Conservation (phyloP, 805 yeast species). For the Pichia cephalocereana region DNA sequence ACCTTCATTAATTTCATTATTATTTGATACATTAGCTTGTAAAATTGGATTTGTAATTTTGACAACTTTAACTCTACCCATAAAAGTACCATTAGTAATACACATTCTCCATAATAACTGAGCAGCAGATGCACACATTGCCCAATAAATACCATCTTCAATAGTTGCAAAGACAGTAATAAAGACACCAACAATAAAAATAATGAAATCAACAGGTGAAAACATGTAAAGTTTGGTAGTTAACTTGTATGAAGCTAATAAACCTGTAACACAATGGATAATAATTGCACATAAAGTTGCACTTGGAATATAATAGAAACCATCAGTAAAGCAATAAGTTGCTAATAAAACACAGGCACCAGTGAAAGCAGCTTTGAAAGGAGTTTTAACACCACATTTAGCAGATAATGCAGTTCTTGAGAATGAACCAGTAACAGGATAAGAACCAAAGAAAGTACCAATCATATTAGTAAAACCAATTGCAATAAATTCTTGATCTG, state of each 20-base stretch:
- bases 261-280: slow-evolving; percentile 87
- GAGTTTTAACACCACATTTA: slow-evolving; percentile 92
- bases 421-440: slow-evolving; percentile 94
- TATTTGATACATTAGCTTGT: neutral
- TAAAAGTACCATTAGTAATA: slow-evolving; percentile 71
- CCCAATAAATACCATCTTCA: slow-evolving; percentile 87
- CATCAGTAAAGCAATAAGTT: slow-evolving; percentile 69
- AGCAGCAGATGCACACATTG: slow-evolving; percentile 76
- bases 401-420: slow-evolving; percentile 91
- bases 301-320: slow-evolving; percentile 84
- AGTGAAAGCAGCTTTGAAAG: slow-evolving; percentile 83
- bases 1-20: neutral
- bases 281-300: slow-evolving; percentile 83
- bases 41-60: slow-evolving; percentile 60
- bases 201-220: slow-evolving; percentile 64
- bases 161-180: slow-evolving; percentile 71
- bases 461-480: slow-evolving; percentile 86
- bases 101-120: slow-evolving; percentile 64
- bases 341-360: slow-evolving; percentile 86
- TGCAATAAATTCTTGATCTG: slow-evolving; percentile 90
- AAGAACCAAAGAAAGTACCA: slow-evolving; percentile 88
- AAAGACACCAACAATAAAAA: slow-evolving; percentile 64
- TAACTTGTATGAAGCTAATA: slow-evolving; percentile 60
- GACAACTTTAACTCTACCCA: slow-evolving; percentile 67
- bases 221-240: slow-evolving; percentile 64